A percentile compares a stretch with the other conserved stretches of the same genome.
phyloP scores from a whole-genome alignment of 1,139 yeast species.

The Yamadazyma diddensiae region DNA sequence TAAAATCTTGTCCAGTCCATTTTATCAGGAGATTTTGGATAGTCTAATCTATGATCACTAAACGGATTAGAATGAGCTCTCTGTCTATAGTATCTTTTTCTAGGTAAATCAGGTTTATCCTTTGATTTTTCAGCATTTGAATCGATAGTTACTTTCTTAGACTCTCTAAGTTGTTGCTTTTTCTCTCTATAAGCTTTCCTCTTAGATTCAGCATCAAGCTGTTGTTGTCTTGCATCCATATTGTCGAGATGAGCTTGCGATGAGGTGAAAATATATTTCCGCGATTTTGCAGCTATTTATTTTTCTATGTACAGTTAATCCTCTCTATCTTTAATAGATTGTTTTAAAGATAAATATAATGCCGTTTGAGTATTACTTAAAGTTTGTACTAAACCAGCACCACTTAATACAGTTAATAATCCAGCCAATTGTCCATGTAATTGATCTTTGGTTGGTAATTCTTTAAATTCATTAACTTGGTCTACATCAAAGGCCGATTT shows the following conservation, averaged over 20 bases:
- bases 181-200: constrained; percentile 39
- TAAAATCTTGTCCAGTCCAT: constrained; percentile 87
- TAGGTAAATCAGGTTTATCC: constrained; percentile 51
- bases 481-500: constrained; percentile 50
- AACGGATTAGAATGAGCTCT: constrained; percentile 98
- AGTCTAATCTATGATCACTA: constrained; percentile 88
- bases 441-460: constrained; percentile 66
- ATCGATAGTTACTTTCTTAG: constrained; percentile 31
- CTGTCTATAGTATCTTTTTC: constrained; percentile 89
- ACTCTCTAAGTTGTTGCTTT: constrained; percentile 33
- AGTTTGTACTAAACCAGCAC: constrained; percentile 84
- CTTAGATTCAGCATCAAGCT: constrained; percentile 32
- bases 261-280: not conserved
- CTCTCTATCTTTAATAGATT: constrained; percentile 45
- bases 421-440: constrained; percentile 83
- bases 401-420: constrained; percentile 78
- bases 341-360: constrained; percentile 73
- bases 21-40: constrained; percentile 72
- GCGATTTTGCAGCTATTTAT: not conserved
- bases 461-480: constrained; percentile 62
- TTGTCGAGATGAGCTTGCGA: constrained; percentile 5
- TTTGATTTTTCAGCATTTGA: constrained; percentile 8
- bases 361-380: constrained; percentile 64
- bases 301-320: constrained; percentile 11
- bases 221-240: constrained; percentile 20